A percentile compares a stretch with the other conserved stretches of the same genome.
Evolutionary conservation across 2,329 filamentous ascomycete species (phyloP).

Genomic region (Neonectria magnoliae): DNA sequence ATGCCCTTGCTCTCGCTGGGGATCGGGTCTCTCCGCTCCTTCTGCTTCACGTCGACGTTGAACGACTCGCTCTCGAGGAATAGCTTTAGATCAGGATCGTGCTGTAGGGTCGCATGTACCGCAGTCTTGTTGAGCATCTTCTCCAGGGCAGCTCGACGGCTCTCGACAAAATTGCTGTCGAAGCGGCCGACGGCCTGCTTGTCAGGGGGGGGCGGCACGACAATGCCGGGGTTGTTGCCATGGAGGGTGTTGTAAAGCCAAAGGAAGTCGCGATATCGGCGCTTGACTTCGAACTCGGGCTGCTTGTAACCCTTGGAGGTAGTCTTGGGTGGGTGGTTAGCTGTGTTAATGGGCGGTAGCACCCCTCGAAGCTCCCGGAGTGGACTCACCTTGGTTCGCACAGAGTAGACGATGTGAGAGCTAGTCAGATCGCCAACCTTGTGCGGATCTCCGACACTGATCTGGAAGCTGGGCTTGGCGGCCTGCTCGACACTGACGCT

Average conservation of each 20-base stretch:
- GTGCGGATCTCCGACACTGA: constrained; percentile 93
- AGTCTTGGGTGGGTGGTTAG: constrained; percentile 65
- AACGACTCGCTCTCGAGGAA: constrained; percentile 97
- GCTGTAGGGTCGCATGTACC: constrained; percentile 87
- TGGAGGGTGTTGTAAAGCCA: constrained; percentile 98
- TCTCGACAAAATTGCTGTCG: constrained; percentile 96
- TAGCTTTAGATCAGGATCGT: constrained; percentile 92
- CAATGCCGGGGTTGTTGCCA: constrained; percentile 91
- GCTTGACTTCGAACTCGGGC: constrained; percentile 90
- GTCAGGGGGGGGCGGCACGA: constrained; percentile 94
- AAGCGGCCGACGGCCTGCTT: constrained; percentile 98
- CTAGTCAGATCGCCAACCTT: constrained; percentile 97
- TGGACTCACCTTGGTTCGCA: constrained; percentile 81
- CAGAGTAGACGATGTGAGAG: constrained; percentile 97
- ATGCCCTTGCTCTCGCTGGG: constrained; percentile 93
- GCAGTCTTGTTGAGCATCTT: constrained; percentile 98
- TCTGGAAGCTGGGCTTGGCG: constrained; percentile 89
- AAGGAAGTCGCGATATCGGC: constrained; percentile 94
- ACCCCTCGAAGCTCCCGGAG: not conserved
- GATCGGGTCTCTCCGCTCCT: constrained; percentile 88
- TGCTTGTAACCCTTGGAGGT: constrained; percentile 96
- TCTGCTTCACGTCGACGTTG: constrained; percentile 97
- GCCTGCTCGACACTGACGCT: constrained; percentile 94
- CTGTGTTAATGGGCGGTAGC: not conserved
- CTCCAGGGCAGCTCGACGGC: constrained; percentile 87